Percentiles rank a stretch among this genome's conserved stretches.
phyloP scores from a whole-genome alignment of 306 rosid genomes.

The Hylodesmum podocarpum region DNA sequence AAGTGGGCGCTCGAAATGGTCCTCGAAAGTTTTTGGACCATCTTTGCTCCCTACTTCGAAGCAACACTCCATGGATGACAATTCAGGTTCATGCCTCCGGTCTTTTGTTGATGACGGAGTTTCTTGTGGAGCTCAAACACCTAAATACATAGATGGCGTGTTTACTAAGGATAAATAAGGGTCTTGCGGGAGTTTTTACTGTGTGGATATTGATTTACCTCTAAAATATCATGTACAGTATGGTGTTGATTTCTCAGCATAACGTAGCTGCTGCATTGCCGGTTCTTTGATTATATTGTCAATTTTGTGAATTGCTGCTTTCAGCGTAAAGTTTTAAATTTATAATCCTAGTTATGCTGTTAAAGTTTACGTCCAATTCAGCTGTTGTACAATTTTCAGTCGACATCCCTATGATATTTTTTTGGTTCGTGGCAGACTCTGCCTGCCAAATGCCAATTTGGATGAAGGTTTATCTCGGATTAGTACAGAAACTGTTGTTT shows the following conservation, averaged over 20 bases:
- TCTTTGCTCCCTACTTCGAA: slow-evolving; percentile 25
- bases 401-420: not conserved
- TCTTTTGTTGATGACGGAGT: slow-evolving; percentile 28
- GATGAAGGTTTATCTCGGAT: not conserved
- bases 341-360: not conserved
- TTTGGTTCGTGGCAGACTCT: not conserved
- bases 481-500: not conserved
- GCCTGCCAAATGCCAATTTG: not conserved
- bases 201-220: slow-evolving; percentile 45
- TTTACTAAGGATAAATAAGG: slow-evolving; percentile 36
- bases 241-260: slow-evolving; percentile 41
- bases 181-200: slow-evolving; percentile 29
- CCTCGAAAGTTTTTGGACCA: slow-evolving; percentile 21
- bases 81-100: not conserved
- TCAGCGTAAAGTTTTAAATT: not conserved
- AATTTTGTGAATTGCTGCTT: slow-evolving; percentile 23
- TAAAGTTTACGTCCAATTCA: not conserved
- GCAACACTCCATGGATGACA: slow-evolving; percentile 16
- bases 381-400: not conserved
- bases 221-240: slow-evolving; percentile 41
- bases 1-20: slow-evolving; percentile 30
- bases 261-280: slow-evolving; percentile 26
- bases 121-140: slow-evolving; percentile 26
- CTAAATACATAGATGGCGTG: slow-evolving; percentile 32
- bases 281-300: slow-evolving; percentile 15